Evolutionary conservation across 2,329 filamentous ascomycete species (phyloP), one percentile per base, ranked within the genome.

Genomic region (Corinectria fuckeliana): DNA sequence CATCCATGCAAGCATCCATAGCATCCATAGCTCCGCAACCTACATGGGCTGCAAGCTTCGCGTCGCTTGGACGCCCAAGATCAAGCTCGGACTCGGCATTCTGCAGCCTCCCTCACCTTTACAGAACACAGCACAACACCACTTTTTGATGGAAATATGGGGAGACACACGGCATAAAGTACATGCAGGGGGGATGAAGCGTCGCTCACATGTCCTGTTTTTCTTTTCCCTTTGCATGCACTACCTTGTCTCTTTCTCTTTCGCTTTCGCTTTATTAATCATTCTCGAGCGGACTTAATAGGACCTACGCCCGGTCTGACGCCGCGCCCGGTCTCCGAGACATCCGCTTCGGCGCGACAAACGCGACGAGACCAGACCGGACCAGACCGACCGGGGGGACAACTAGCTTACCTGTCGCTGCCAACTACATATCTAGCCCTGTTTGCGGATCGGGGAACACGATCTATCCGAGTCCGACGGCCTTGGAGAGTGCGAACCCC

Each of bases 401-500:
- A 14, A 18, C 41, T 26, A 26, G 41, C 41, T 9, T 41, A 23
- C 20, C 20, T 21, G 38, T 23, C 38, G 38, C 38, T 8, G 38
- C 11, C 3, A 1, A 20, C 13, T 41, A 13, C 3, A n/a, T n/a
- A n/a, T n/a, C 11, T 39, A 9, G 41, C n/a, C 25, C 18, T 26
- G 42, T 28, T 26, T 23, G 41, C 38, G 18, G 56, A 53, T 59
- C 56, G 50, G 56, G 13, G 11, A 13, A 23, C 56, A 39, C 45
- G 30, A 47, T 55, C 56, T 50, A 50, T 59, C 56, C 56, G 45
- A 55, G 23, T 41, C 50, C 56, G 56, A 55, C 30, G 10, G 38
- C 18, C 6, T 14, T 13, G 18, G 50, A 21, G 20, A 21, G 39
- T n/a, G 41, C 10, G 34, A 44, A 10, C 23, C 51, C 20, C n/a